A percentile compares a stretch with the other conserved stretches of the same genome.
Evolutionary conservation across 164 flowering plant genomes (phyloP).

Genomic region (Vitis rotundifolia): DNA sequence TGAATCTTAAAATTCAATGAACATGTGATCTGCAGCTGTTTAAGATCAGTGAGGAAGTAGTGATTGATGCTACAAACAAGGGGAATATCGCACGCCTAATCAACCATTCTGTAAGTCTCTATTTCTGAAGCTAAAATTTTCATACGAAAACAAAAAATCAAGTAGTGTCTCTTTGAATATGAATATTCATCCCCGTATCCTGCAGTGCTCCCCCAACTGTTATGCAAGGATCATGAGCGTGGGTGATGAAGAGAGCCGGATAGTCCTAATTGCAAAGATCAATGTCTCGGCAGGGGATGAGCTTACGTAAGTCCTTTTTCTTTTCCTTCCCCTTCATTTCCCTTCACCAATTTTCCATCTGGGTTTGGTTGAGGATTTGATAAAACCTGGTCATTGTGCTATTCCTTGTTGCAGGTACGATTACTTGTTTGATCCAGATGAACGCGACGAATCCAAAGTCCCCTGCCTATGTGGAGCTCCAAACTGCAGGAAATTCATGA

Average conservation of each 20-base stretch:
- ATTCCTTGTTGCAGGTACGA: constrained; percentile 65
- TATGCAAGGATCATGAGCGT: constrained; percentile 95
- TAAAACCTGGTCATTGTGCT: neutral
- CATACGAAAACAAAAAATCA: neutral
- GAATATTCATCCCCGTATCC: neutral
- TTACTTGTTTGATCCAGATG: constrained; percentile 89
- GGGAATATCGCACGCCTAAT: constrained; percentile 96
- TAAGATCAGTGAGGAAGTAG: constrained; percentile 92
- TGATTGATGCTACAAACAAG: constrained; percentile 87
- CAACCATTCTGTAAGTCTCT: constrained; percentile 79
- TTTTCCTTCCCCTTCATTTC: neutral
- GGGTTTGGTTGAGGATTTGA: neutral
- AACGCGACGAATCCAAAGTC: constrained; percentile 72
- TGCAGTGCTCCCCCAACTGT: constrained; percentile 96
- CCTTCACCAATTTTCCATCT: too few relatives aligned
- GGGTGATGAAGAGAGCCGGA: constrained; percentile 70
- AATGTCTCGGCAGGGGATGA: constrained; percentile 86
- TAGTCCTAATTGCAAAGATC: constrained; percentile 90
- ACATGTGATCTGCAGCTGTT: constrained; percentile 61
- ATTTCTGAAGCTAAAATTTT: neutral
- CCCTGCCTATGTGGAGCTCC: constrained; percentile 89
- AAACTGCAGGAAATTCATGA: constrained; percentile 86
- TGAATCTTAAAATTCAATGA: neutral
- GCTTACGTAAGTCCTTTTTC: constrained; percentile 61
- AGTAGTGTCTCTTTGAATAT: neutral